These are phyloP conservation scores for Ustilago tritici DNA, from an alignment of 1,284 basidiomycete genomes.

Conservation along the genomic window DNA sequence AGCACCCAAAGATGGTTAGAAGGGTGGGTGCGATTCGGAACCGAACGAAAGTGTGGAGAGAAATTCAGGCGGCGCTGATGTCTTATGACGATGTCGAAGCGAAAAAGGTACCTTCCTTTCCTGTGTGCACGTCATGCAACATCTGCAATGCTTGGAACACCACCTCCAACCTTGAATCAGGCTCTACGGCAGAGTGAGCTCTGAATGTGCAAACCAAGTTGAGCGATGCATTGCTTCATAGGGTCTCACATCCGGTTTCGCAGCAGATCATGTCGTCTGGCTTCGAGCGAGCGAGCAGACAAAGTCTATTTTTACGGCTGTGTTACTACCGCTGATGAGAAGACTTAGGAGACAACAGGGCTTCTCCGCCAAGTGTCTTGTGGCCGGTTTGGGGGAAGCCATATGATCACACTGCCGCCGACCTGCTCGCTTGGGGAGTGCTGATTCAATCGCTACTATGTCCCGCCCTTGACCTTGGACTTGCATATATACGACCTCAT, in stretches of 20 bases:
- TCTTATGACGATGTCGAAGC: conserved; percentile 8
- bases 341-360: neutral
- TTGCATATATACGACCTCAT: conserved; percentile 2
- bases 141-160: neutral
- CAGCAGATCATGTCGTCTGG: neutral
- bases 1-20: neutral
- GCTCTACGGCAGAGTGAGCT: neutral
- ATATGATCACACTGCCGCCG: neutral
- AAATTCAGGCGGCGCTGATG: conserved; percentile 3
- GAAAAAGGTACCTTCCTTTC: neutral
- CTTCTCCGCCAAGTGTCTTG: conserved; percentile 1
- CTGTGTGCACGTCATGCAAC: neutral
- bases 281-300: too few relatives aligned
- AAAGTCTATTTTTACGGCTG: neutral
- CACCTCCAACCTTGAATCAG: neutral
- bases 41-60: neutral
- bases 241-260: neutral
- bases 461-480: neutral
- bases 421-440: conserved; percentile 1
- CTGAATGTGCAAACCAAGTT: neutral
- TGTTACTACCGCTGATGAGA: neutral
- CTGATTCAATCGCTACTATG: conserved; percentile 3
- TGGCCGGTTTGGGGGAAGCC: neutral
- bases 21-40: neutral
- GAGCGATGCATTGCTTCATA: conserved; percentile 1